Base-by-base conservation (phyloP, 129 eudicot species). In the Helichrysum umbraculigerum region DNA sequence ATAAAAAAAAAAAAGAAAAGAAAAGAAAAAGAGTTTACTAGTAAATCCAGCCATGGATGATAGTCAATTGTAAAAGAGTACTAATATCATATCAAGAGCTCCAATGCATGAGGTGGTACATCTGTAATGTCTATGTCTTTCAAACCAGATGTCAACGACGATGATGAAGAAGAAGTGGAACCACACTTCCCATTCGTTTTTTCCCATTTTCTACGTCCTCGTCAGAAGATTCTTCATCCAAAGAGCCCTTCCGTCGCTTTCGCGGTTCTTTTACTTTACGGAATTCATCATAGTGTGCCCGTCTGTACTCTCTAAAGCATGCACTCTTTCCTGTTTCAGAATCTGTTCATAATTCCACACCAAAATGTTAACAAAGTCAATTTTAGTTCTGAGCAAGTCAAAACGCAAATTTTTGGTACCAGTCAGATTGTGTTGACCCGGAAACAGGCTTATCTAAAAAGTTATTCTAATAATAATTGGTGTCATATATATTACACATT, bases 241-340 rank as follows among this genome's bases (percentile, higher is more conserved):
- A 34, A 0, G 95, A 85, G 0, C 91, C 88, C 68, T 86, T 73
- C 59, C 80, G 86, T 32, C 32, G 57, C 15, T 62, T 59, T 37
- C 59, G 69, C 41, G 86, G 87, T 63, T 92, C 98, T 81, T 82
- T 88, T 81, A 92, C 90, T 75, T 85, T 88, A 50, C 51, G 83
- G 59, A 79, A 92, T 76, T 92, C 98, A 56, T 92, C 96, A 78
- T 92, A 92, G 67, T 92, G 98, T 0, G 90, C 92, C 66, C 85
- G 82, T 68, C 98, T 81, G 14, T 84, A 90, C 84, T 88, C 92
- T 81, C 71, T 88, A 74, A 92, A 92, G 82, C 79, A 79, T 32
- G 42, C 70, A 64, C 81, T 81, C 81, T 74, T 86, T 68, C 83
- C 88, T 12, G 81, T 54, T 35, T 81, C 88, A 60, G 81, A 42